Base-by-base conservation (phyloP, 495 filamentous ascomycete genomes). In the Bathelium albidoporum region DNA sequence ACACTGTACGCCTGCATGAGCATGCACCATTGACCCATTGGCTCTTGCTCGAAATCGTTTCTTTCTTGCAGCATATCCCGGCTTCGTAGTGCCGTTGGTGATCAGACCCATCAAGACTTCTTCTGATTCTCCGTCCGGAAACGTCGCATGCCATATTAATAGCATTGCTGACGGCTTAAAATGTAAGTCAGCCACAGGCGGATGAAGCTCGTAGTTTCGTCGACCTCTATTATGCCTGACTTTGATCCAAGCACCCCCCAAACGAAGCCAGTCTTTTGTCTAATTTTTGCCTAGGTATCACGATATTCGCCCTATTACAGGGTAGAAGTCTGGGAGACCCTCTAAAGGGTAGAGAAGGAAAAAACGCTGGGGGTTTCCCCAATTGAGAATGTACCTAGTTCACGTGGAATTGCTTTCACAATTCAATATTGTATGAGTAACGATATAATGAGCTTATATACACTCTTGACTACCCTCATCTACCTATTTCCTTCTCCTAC, bases 401-500 rank as follows among this genome's bases (percentile, higher is more conserved):
- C n/a, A n/a, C n/a, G n/a, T n/a, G n/a, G n/a, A n/a, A n/a, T n/a
- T n/a, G n/a, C n/a, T n/a, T 39, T 39, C 34, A 39, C 34, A 39
- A 39, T 39, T n/a, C n/a, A n/a, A n/a, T n/a, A n/a, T n/a, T n/a
- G n/a, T n/a, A n/a, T n/a, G n/a, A n/a, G n/a, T n/a, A n/a, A n/a
- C n/a, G n/a, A n/a, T n/a, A n/a, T n/a, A n/a, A n/a, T n/a, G n/a
- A n/a, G n/a, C n/a, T n/a, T n/a, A n/a, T n/a, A n/a, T n/a, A n/a
- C n/a, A n/a, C n/a, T n/a, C n/a, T n/a, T n/a, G n/a, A n/a, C n/a
- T n/a, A n/a, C 34, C 34, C 34, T 39, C 34, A 39, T 39, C 14
- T 39, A 5, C 5, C 5, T 39, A 39, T 39, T 39, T 39, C 5
- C 34, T 5, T 5, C 34, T 39, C 34, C 34, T 39, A 75, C 45